Base-by-base conservation (phyloP, 306 rosid species). In the Acacia confusa region DNA sequence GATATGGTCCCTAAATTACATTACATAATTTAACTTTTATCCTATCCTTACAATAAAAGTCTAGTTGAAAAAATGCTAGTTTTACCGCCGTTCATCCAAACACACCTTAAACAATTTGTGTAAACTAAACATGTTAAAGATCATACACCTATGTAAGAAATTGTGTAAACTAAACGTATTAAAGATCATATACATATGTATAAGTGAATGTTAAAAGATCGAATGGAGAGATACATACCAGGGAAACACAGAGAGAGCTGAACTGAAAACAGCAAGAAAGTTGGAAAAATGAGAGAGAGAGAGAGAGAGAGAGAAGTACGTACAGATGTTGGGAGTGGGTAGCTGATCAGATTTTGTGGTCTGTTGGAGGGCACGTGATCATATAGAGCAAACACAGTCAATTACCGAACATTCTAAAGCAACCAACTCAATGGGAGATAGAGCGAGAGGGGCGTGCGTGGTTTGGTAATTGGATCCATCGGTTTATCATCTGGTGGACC, bases 351-450 rank as follows among this genome's bases (percentile, higher is more conserved):
- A 9, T 67, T 30, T 30, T 2, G 70, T 2, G 2, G 70, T 65
- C 34, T 0, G 70, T 9, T 65, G 70, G 0, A 32, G 17, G 12
- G 70, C 72, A 67, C 45, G 72, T 36, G 72, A 67, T 36, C 43
- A 2, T 20, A 36, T 67, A 2, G 10, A 17, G 44, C 24, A 34
- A 66, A 66, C 71, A 3, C 1, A 34, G 24, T 6, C 71, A 17
- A 57, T 22, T 57, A 67, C 72, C 72, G 38, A 67, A 67, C 72
- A 67, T 67, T 67, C 72, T 9, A 9, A 66, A 66, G 38, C 52
- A 43, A 19, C 72, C 45, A 19, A 20, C 72, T 8, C 27, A 19
- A 3, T 25, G 43, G 72, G 72, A 66, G 71, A 66, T 19, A 7
- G 71, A 66, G 44, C 10, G 71, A 34, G 24, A 38, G 64, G 10